Evolutionary conservation across 179 eudicot genomes (phyloP).

Genomic region (Monotropa hypopitys): DNA sequence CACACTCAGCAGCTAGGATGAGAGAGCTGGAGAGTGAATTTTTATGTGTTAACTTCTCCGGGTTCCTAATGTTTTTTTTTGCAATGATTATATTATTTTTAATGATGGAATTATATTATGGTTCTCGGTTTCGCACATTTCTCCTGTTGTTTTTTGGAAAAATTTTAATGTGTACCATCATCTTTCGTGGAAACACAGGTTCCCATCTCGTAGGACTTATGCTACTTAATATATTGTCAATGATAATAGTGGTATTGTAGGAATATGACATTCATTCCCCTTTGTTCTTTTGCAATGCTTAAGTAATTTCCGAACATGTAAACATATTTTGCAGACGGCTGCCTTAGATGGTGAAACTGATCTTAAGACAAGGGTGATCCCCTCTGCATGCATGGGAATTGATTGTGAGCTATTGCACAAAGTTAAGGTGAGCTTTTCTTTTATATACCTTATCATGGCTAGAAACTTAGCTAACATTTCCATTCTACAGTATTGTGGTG

Average conservation of each 20-base stretch:
- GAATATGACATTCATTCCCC: neutral
- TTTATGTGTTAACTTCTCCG: neutral
- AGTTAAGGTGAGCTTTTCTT: constrained; percentile 52
- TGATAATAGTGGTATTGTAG: neutral
- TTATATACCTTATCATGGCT: neutral
- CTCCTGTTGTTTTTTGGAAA: neutral
- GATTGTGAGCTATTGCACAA: constrained; percentile 80
- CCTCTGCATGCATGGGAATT: constrained; percentile 88
- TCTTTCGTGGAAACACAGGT: neutral
- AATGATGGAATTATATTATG: neutral
- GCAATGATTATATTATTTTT: neutral
- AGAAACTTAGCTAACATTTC: neutral
- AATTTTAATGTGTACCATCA: neutral
- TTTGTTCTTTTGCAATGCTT: neutral
- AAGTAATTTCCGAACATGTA: neutral
- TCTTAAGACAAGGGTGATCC: constrained; percentile 79
- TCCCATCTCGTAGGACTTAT: neutral
- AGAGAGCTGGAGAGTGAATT: neutral
- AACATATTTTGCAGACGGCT: constrained; percentile 52
- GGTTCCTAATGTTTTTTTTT: neutral
- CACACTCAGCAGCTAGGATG: neutral
- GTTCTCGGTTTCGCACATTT: neutral
- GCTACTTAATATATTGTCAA: neutral
- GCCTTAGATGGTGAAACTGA: constrained; percentile 98
- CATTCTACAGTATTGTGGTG: neutral